Evolutionary conservation across 176 grass and related monocot species (phyloP), one percentile per base, ranked within the genome.

Genomic region (Juncus effusus): DNA sequence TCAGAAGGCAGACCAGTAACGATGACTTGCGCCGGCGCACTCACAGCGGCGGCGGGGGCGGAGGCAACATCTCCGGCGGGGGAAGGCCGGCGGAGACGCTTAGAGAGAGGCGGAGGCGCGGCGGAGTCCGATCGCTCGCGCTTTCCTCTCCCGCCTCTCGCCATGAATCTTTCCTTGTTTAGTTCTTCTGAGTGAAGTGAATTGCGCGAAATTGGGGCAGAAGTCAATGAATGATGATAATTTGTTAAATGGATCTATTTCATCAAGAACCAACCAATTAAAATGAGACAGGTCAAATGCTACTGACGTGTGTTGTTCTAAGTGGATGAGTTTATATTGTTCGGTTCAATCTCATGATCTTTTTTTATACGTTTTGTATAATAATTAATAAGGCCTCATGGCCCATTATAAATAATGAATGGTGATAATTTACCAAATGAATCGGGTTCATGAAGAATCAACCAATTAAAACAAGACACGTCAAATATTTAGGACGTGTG

Each of bases 1-100:
- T 63, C 85, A 15, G 44, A 73, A 28, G 85, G 85, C 71, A 94
- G 76, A 13, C 89, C 85, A 13, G 68, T 77, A 38, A 94, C 81
- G 64, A 88, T 77, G 38, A 88, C 89, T 56, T 77, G 28, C 5
- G 82, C 69, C 10, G 72, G 55, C 3, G 42, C 51, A 3, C 15
- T 44, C 7, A 59, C 47, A 7, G 14, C 56, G n/a, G 40, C 9
- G 28, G 10, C 40, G n/a, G 50, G 40, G 36, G 49, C 45, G 7
- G 47, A 10, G 59, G 44, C 59, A 6, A 42, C 49, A 45, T 76
- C 77, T 6, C 40, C 51, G 6, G n/a, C 37, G 15, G 51, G 59
- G 7, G 37, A 61, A 4, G 67, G 12, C 11, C 65, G 64, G n/a
- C 78, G 72, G 39, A 74, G 63, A 44, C 81, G 81, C 76, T 85